phyloP scores from a whole-genome alignment of 768 basidiomycete species.

The Thelephora aurantiotincta region DNA sequence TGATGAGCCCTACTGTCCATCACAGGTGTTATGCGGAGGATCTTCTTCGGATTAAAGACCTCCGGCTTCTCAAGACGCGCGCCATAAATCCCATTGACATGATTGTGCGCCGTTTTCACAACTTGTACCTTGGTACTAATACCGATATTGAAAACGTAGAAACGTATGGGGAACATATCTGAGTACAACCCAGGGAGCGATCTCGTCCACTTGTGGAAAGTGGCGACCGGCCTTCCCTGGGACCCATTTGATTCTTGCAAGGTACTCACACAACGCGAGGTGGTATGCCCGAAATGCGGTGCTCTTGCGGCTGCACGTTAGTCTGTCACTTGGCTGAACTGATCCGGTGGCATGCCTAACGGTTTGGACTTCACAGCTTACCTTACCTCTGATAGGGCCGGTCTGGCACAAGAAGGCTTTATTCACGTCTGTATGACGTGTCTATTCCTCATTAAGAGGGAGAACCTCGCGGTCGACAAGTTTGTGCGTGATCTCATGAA shows the following conservation, averaged over 20 bases:
- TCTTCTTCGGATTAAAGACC: background rate
- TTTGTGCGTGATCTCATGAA: slow-evolving; percentile 25
- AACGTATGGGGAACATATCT: slow-evolving; percentile 8
- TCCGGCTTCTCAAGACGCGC: background rate
- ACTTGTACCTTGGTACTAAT: background rate
- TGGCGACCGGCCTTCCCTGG: slow-evolving; percentile 13
- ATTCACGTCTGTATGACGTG: slow-evolving; percentile 23
- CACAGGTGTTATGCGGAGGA: slow-evolving; percentile 10
- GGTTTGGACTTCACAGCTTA: slow-evolving; percentile 19
- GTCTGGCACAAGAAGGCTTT: slow-evolving; percentile 34
- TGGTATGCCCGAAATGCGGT: slow-evolving; percentile 24
- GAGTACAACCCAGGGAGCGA: slow-evolving; percentile 7
- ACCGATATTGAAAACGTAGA: slow-evolving; percentile 4
- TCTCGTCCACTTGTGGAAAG: slow-evolving; percentile 8
- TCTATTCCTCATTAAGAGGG: slow-evolving; percentile 24
- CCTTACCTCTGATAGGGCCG: slow-evolving; percentile 24
- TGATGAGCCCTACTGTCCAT: background rate
- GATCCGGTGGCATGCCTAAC: background rate
- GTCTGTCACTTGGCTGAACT: slow-evolving; percentile 6
- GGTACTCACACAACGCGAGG: slow-evolving; percentile 11
- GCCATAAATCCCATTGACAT: background rate
- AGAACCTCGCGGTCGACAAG: slow-evolving; percentile 27
- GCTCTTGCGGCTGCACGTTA: slow-evolving; percentile 17
- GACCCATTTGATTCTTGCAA: slow-evolving; percentile 22
- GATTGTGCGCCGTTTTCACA: background rate